Base-by-base conservation (phyloP, 768 basidiomycete species). In the Phaffia australis region DNA sequence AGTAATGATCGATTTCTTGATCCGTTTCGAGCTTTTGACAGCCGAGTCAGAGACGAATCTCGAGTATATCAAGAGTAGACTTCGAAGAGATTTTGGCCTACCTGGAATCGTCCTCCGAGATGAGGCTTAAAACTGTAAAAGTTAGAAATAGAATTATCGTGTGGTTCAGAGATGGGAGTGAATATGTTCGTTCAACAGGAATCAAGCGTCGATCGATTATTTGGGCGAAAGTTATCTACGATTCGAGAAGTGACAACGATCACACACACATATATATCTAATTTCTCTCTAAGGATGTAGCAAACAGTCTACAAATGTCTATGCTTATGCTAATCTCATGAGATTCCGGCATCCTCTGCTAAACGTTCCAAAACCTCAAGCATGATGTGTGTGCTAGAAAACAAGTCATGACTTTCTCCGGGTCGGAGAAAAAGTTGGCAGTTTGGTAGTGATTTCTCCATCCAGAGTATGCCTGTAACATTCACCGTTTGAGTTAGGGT, bases 1-100 rank as follows among this genome's bases (percentile, higher is more conserved):
- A 89, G 90, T 92, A 19, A 78, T 97, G 57, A 78, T 98, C 56
- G 93, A 98, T 75, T 85, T 97, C 67, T 81, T 98, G 75, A 82
- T 97, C 59, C 83, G 93, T 1, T 85, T 87, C 66, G 92, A 92
- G 0, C 80, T 85, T 69, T 79, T 97, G 60, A 93, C 89, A 0
- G 83, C 89, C 0, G 92, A 94, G 68, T 88, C 85, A 67, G 95
- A 98, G 74, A 84, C 87, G 0, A 80, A 88, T 68, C 93, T 82
- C 73, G 77, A 87, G 76, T 85, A 89, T 74, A 86, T 95, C 51
- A 71, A 83, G 15, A 86, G 86, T 16, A 81, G 84, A 9, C 73
- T 90, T n/a, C 89, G 72, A 83, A 85, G 15, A 75, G 79, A 48
- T 88, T 88, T 70, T 83, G 74, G 29, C 64, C 30, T 69, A 23